phyloP scores from a whole-genome alignment of 306 rosid genomes.

The Echinosophora koreensis region DNA sequence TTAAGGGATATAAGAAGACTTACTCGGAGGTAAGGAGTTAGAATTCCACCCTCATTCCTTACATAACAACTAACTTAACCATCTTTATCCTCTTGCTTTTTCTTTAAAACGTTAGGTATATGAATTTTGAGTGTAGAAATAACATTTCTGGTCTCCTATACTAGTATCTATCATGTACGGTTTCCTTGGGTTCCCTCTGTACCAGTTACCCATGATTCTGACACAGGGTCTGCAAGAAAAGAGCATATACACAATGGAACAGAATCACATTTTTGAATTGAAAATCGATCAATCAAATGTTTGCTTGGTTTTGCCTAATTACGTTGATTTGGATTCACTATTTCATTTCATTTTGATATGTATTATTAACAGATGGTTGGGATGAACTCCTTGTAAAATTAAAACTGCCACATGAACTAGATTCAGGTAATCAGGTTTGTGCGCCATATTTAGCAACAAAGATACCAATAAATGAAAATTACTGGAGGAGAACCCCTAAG shows the following conservation, averaged over 20 bases:
- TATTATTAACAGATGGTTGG: not conserved
- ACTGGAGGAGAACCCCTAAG: not conserved
- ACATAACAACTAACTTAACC: too few species aligned
- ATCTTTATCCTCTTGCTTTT: too few species aligned
- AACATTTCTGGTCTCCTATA: not conserved
- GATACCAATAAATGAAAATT: not conserved
- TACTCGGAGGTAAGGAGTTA: too few species aligned
- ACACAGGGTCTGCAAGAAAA: too few species aligned
- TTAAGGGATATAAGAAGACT: too few species aligned
- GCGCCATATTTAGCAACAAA: not conserved
- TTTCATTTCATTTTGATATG: not conserved
- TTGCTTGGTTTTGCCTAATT: not conserved
- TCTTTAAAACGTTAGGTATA: too few species aligned
- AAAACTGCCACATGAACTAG: not conserved
- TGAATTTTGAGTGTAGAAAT: too few species aligned
- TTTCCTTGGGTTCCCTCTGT: conserved; percentile 18
- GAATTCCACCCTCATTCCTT: too few species aligned
- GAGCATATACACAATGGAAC: too few species aligned
- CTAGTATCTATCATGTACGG: not conserved
- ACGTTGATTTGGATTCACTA: not conserved
- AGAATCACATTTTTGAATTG: not conserved
- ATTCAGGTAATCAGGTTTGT: not conserved
- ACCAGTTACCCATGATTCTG: not conserved
- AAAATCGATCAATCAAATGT: not conserved
- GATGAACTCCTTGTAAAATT: not conserved